Evolutionary conservation across 768 basidiomycete species (phyloP).

Genomic region (Tulasnella sp.): DNA sequence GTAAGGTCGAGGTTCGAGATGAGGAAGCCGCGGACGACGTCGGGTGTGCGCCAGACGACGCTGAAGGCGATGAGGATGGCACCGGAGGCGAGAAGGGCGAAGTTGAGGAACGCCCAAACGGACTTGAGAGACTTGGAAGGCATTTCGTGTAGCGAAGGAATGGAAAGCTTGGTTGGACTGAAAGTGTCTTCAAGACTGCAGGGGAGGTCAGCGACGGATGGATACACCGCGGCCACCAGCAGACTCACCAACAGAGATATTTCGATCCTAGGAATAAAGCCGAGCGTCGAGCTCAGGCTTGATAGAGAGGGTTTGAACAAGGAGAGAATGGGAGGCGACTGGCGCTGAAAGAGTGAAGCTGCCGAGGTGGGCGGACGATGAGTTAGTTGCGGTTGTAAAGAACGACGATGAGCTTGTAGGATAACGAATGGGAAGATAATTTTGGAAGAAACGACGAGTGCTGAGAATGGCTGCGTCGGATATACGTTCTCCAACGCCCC

Average conservation of each 20-base stretch:
- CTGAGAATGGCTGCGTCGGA: background rate
- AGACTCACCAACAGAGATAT: background rate
- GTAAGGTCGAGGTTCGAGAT: conserved; percentile 46
- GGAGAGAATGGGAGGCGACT: background rate
- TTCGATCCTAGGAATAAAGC: background rate
- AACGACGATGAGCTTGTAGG: background rate
- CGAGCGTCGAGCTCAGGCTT: background rate
- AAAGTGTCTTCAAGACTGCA: background rate
- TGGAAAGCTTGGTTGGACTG: background rate
- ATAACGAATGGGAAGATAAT: background rate
- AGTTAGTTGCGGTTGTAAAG: background rate
- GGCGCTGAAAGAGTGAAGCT: background rate
- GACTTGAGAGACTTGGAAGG: conserved; percentile 58
- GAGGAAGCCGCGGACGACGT: conserved; percentile 65
- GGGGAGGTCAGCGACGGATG: background rate
- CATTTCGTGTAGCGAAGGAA: conserved; percentile 34
- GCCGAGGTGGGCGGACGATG: background rate
- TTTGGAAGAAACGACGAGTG: background rate
- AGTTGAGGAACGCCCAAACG: conserved; percentile 61
- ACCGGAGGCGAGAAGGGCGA: conserved; percentile 60
- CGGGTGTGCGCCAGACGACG: conserved; percentile 54
- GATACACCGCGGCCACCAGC: background rate
- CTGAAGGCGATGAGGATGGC: conserved; percentile 53
- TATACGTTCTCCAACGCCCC: background rate
- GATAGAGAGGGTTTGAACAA: background rate